Evolutionary conservation across 176 grass and related monocot species (phyloP).

Genomic region (Oryza punctata): DNA sequence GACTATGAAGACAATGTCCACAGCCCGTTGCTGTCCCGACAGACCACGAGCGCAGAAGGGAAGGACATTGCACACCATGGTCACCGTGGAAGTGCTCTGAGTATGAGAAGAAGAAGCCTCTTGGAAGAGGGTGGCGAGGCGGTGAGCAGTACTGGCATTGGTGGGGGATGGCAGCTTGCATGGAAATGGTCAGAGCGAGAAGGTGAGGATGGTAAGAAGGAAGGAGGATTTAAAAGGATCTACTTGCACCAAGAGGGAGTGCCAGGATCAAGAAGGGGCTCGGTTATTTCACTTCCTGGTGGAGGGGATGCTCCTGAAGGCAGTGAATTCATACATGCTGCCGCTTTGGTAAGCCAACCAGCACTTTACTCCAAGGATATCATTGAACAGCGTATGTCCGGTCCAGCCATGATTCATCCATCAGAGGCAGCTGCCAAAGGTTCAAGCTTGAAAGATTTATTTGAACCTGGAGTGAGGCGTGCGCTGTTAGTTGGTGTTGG

Average conservation of each 20-base stretch:
- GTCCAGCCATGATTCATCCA: conserved; percentile 71
- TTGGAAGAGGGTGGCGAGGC: conserved; percentile 61
- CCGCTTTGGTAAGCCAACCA: conserved; percentile 81
- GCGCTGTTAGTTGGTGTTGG: conserved; percentile 75
- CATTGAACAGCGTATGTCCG: conserved; percentile 52
- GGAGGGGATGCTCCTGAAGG: conserved; percentile 54
- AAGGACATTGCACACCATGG: conserved; percentile 57
- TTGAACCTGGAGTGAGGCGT: conserved; percentile 82
- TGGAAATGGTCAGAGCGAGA: conserved; percentile 86
- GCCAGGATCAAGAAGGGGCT: conserved; percentile 67
- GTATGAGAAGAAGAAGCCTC: conserved; percentile 63
- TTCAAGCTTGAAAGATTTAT: conserved; percentile 62
- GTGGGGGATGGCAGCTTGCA: conserved; percentile 89
- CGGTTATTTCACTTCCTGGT: conserved; percentile 64
- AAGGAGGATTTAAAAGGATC: conserved; percentile 80
- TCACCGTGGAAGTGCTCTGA: conserved; percentile 54
- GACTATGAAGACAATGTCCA: conserved; percentile 75
- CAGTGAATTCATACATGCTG: conserved; percentile 67
- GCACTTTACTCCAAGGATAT: conserved; percentile 75
- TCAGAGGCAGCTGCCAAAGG: conserved; percentile 62
- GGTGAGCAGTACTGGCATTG: conserved; percentile 77
- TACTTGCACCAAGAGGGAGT: conserved; percentile 83
- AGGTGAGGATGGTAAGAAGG: conserved; percentile 74
- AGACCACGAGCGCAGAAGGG: conserved; percentile 69
- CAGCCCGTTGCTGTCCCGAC: conserved; percentile 70